Conservation (phyloP, 768 basidiomycete genomes). For the Suillus subluteus region DNA sequence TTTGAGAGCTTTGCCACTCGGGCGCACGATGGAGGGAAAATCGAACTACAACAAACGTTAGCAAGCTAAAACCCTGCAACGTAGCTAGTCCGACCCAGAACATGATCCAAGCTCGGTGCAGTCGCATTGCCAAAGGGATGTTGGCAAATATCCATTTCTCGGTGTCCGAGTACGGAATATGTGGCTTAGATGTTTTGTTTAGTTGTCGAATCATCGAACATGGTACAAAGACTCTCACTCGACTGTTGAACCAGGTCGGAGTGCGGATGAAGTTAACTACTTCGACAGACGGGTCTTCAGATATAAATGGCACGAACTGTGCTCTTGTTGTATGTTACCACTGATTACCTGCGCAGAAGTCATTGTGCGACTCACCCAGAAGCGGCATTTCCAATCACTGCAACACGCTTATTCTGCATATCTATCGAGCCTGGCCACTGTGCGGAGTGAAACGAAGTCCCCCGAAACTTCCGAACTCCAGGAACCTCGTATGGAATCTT, state of each 20-base stretch:
- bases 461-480: slow-evolving; percentile 46
- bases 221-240: slow-evolving; percentile 39
- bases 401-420: slow-evolving; percentile 45
- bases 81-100: slow-evolving; percentile 41
- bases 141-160: slow-evolving; percentile 57
- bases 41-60: slow-evolving; percentile 18
- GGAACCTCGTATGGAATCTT: slow-evolving; percentile 37
- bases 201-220: background rate
- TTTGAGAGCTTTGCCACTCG: slow-evolving; percentile 13
- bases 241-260: slow-evolving; percentile 61
- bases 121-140: slow-evolving; percentile 53
- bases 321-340: slow-evolving; percentile 43
- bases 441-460: slow-evolving; percentile 56
- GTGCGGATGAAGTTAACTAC: slow-evolving; percentile 63
- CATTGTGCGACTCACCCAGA: slow-evolving; percentile 47
- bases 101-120: slow-evolving; percentile 56
- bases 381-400: slow-evolving; percentile 62
- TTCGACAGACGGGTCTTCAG: slow-evolving; percentile 51
- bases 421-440: slow-evolving; percentile 47
- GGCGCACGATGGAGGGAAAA: slow-evolving; percentile 18
- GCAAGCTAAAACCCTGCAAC: background rate
- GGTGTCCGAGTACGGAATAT: slow-evolving; percentile 42
- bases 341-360: background rate
- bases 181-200: slow-evolving; percentile 38
- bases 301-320: slow-evolving; percentile 62